phyloP scores from a whole-genome alignment of 306 rosid genomes.

The Senna tora region DNA sequence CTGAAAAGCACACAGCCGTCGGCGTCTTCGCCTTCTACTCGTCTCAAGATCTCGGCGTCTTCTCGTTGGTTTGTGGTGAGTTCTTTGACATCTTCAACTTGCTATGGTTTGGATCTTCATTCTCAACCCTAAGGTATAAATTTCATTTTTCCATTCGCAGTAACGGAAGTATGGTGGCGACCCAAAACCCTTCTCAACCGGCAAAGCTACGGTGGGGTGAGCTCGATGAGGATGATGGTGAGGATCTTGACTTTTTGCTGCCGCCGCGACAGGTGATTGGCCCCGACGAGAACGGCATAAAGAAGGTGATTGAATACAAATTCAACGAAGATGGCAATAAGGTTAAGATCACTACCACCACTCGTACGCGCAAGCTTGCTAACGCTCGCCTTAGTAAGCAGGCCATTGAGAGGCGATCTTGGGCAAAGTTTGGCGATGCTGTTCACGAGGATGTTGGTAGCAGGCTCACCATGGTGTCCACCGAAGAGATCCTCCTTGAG shows the following conservation, averaged over 20 bases:
- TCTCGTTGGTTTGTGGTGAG: no score
- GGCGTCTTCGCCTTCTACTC: no score
- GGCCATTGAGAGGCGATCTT: conserved; percentile 49
- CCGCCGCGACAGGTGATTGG: conserved; percentile 85
- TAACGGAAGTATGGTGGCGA: not conserved
- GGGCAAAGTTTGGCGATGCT: conserved; percentile 95
- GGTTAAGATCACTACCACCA: conserved; percentile 72
- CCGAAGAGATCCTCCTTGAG: conserved; percentile 89
- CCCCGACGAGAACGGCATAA: conserved; percentile 82
- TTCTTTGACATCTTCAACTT: no score
- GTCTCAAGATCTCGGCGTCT: no score
- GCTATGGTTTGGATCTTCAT: no score
- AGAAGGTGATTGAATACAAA: conserved; percentile 74
- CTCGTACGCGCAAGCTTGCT: conserved; percentile 69
- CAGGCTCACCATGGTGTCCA: conserved; percentile 91
- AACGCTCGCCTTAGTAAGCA: conserved; percentile 52
- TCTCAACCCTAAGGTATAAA: no score
- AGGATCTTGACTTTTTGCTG: conserved; percentile 76
- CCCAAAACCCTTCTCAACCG: conserved; percentile 22
- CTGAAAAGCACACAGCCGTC: no score
- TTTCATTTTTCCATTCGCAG: no score
- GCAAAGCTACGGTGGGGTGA: conserved; percentile 51
- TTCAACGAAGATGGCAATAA: conserved; percentile 84
- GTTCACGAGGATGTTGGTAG: conserved; percentile 81
- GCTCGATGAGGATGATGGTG: conserved; percentile 84